These are phyloP conservation scores for Candida caryicola DNA, from an alignment of 805 yeast genomes.

Conservation along the genomic window DNA sequence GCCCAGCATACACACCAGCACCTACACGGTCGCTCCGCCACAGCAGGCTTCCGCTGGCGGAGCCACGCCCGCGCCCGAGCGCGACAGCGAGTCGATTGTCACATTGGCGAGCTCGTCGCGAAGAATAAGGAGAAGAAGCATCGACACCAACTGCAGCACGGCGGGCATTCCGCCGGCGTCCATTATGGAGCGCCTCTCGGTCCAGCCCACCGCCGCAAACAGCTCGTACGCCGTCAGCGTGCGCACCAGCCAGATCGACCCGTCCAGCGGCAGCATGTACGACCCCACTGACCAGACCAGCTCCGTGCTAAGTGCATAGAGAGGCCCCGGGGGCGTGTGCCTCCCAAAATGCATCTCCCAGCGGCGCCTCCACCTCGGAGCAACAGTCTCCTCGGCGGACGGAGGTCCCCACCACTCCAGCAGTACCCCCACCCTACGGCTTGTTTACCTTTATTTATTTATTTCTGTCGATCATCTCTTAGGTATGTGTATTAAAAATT, in stretches of 20 bases:
- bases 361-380: no score
- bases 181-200: conserved; percentile 52
- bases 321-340: no score
- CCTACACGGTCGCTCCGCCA: conserved; percentile 4
- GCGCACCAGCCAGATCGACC: conserved; percentile 14
- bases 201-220: conserved; percentile 29
- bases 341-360: no score
- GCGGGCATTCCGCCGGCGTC: conserved; percentile 75
- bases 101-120: conserved; percentile 43
- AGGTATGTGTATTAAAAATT: no score
- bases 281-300: conserved; percentile 14
- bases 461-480: no score
- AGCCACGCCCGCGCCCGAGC: conserved; percentile 16
- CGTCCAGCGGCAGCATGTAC: conserved; percentile 13
- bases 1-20: conserved; percentile 31
- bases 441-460: no score
- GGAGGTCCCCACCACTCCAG: neutral
- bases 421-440: no score
- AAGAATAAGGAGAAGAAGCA: conserved; percentile 37
- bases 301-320: conserved; percentile 8
- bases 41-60: conserved; percentile 2
- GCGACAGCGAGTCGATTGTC: conserved; percentile 43
- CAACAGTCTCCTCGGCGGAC: neutral
- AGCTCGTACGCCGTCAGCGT: conserved; percentile 17
- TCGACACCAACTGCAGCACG: conserved; percentile 60